These are phyloP conservation scores for Raphanus raphanistrum DNA, from an alignment of 345 rosid species.

Conservation along the genomic window DNA sequence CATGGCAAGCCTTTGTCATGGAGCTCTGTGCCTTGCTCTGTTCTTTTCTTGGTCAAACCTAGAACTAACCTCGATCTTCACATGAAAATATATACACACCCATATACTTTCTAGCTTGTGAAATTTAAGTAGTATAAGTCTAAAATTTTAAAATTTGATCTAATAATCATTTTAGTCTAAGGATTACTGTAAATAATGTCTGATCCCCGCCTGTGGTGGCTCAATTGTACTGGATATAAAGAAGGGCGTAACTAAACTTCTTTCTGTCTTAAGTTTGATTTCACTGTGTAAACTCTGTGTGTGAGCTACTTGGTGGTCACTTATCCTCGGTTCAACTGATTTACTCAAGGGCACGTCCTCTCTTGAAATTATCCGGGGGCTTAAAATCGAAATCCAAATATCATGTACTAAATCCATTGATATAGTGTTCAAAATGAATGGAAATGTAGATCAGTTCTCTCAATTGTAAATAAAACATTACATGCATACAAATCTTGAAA, in stretches of 20 bases:
- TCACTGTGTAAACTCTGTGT: background rate
- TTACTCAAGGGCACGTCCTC: background rate
- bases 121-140: slow-evolving; percentile 1
- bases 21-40: slow-evolving; percentile 32
- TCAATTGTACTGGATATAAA: background rate
- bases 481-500: background rate
- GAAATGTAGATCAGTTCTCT: background rate
- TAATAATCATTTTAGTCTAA: background rate
- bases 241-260: background rate
- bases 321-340: background rate
- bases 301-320: background rate
- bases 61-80: slow-evolving; percentile 37
- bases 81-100: slow-evolving; percentile 20
- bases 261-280: background rate
- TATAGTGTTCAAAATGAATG: background rate
- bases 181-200: background rate
- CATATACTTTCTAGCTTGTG: slow-evolving; percentile 12
- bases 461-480: background rate
- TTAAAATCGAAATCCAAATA: background rate
- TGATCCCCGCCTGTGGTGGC: background rate
- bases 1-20: slow-evolving; percentile 22
- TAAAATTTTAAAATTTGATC: background rate
- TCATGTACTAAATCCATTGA: background rate
- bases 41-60: slow-evolving; percentile 26
- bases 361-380: background rate